These are phyloP conservation scores for Poteriospumella lacustris DNA, from an alignment of 108 stramenopile genomes.

Conservation along the genomic window DNA sequence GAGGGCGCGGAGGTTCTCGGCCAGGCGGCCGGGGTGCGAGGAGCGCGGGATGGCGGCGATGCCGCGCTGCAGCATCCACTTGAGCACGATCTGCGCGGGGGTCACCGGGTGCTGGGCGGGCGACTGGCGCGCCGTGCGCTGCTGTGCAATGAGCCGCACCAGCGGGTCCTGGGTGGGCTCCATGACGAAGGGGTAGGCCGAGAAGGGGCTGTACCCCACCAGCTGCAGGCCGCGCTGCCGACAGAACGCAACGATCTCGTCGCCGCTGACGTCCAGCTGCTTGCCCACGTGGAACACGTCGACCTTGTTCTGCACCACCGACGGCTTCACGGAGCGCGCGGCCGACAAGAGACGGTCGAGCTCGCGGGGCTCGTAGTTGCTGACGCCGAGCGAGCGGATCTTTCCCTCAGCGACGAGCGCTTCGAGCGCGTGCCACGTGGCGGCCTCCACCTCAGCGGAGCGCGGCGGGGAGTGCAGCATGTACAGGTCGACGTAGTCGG, in stretches of 20 bases:
- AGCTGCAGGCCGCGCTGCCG: neutral
- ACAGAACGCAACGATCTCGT: neutral
- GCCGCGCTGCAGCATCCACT: slow-evolving; percentile 32
- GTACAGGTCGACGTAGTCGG: slow-evolving; percentile 35
- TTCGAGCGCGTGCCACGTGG: slow-evolving; percentile 33
- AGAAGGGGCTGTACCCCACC: slow-evolving; percentile 32
- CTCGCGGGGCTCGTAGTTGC: slow-evolving; percentile 32
- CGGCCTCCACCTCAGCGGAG: neutral
- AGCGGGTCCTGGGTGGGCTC: neutral
- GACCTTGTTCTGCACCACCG: slow-evolving; percentile 20
- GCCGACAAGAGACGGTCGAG: slow-evolving; percentile 15
- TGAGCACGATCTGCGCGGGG: slow-evolving; percentile 17
- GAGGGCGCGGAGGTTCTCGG: neutral
- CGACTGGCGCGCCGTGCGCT: neutral
- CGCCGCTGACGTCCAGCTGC: slow-evolving; percentile 9
- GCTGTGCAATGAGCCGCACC: slow-evolving; percentile 18
- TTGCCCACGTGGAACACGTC: slow-evolving; percentile 18
- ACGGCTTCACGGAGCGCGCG: neutral
- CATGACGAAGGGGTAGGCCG: slow-evolving; percentile 20
- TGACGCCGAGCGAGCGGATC: slow-evolving; percentile 29
- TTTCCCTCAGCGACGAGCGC: neutral
- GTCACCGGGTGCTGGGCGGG: neutral
- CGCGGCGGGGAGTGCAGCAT: slow-evolving; percentile 38
- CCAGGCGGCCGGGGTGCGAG: neutral
- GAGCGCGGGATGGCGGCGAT: slow-evolving; percentile 27